A percentile compares a stretch with the other conserved stretches of the same genome.
Conservation (phyloP, 2,329 filamentous ascomycete genomes). For the Claviceps cyperi region DNA sequence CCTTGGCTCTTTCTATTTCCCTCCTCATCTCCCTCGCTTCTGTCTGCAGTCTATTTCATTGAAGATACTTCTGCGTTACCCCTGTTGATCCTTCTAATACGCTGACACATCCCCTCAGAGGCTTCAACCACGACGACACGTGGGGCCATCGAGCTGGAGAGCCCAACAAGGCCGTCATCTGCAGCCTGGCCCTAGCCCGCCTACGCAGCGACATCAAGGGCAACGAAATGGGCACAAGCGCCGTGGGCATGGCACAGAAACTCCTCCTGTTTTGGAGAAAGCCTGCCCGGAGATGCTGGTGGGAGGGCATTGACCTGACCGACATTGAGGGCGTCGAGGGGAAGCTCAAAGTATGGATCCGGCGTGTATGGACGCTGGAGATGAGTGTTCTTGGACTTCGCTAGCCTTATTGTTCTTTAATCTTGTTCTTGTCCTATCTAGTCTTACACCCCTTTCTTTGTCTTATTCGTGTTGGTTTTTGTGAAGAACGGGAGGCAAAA, state of each 20-base stretch:
- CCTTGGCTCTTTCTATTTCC: not conserved
- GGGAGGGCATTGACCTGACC: conserved; percentile 90
- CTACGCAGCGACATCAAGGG: conserved; percentile 86
- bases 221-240: conserved; percentile 57
- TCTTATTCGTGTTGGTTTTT: not conserved
- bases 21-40: not conserved
- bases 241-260: conserved; percentile 97
- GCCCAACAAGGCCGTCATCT: conserved; percentile 96
- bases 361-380: conserved; percentile 94
- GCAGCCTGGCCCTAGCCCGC: conserved; percentile 83
- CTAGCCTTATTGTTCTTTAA: conserved; percentile 21
- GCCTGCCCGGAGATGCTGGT: conserved; percentile 92
- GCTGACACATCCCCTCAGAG: conserved; percentile 35
- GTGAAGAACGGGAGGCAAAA: not conserved
- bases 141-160: conserved; percentile 98
- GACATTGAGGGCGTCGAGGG: conserved; percentile 82
- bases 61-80: no score
- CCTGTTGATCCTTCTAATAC: not conserved
- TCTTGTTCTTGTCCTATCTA: not conserved
- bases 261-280: conserved; percentile 96
- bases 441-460: not conserved
- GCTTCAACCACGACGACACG: conserved; percentile 86
- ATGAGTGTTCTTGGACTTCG: conserved; percentile 89
- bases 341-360: conserved; percentile 93
- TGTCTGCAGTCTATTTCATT: no score